A percentile compares a stretch with the other conserved stretches of the same genome.
These are phyloP conservation scores for Gamarada debralockiae DNA, from an alignment of 495 filamentous ascomycete genomes.

Conservation along the genomic window DNA sequence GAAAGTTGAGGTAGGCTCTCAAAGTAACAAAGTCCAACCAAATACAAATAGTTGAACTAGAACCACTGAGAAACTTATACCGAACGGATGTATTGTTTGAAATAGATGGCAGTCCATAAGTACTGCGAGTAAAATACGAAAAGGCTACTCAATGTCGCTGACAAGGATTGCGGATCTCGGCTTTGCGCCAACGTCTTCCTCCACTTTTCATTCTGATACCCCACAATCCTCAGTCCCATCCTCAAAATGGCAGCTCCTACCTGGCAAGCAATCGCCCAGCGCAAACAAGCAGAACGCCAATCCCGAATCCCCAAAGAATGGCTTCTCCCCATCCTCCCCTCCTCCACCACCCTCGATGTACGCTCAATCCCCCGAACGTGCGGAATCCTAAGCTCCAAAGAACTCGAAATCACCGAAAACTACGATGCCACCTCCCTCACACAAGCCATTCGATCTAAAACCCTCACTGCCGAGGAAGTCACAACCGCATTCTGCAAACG, in stretches of 20 bases:
- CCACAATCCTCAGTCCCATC: neutral
- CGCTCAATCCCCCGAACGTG: constrained; percentile 13
- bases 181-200: too few relatives aligned
- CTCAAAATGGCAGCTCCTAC: constrained; percentile 15
- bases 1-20: too few relatives aligned
- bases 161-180: too few relatives aligned
- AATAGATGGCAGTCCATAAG: too few relatives aligned
- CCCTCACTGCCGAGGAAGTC: constrained; percentile 39
- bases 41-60: too few relatives aligned
- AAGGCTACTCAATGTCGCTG: too few relatives aligned
- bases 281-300: constrained; percentile 42
- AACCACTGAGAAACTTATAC: too few relatives aligned
- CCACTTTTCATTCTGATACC: too few relatives aligned
- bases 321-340: constrained; percentile 25
- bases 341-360: constrained; percentile 8
- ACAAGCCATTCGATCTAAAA: constrained; percentile 27
- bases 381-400: constrained; percentile 29
- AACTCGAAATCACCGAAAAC: constrained; percentile 49
- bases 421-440: constrained; percentile 43
- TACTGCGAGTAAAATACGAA: too few relatives aligned
- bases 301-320: constrained; percentile 45
- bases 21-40: too few relatives aligned
- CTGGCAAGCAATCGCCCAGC: constrained; percentile 32
- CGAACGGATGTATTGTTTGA: too few relatives aligned
- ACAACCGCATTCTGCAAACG: constrained; percentile 40